Base-by-base conservation (phyloP, 345 rosid species). In the Litchi chinensis region DNA sequence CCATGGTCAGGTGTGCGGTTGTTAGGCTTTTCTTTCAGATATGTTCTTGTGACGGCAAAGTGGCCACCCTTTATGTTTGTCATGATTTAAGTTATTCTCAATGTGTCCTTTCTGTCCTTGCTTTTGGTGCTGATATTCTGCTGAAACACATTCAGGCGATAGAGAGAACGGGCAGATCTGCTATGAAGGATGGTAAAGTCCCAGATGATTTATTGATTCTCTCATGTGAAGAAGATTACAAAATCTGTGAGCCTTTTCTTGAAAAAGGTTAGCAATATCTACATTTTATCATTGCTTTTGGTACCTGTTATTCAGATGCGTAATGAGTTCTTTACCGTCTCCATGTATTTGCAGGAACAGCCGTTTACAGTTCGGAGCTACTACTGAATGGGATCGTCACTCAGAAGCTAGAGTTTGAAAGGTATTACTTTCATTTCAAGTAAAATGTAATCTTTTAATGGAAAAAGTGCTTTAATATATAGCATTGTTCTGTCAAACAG, bases 291-390 rank as follows among this genome's bases (percentile, higher is more conserved):
- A n/a, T 65, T 60, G 32, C 57, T 63, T 0, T 46, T 4, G 26
- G 50, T 40, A 68, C 67, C 26, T 41, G 26, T 66, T 59, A 22
- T 77, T 8, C 22, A 4, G 39, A 44, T 48, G 68, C 60, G 12
- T 3, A 37, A 10, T 44, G 43, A 77, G 65, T 71, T 71, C 37
- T 56, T 21, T 8, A n/a, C 16, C 9, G 57, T 37, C 10, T 41
- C 75, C 64, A 68, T 40, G 56, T 75, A 19, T 77, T 67, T 74
- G 70, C 92, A 93, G 99, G 98, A 62, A 85, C 87, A 18, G 85
- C 91, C 22, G 92, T 93, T 26, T 93, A 93, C 80, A 90, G 97
- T 80, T 91, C 97, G 50, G 98, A 95, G 90, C 86, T 95, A 73
- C 81, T 95, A 28, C 82, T 95, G 77, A 93, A 89, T 80, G 98